These are phyloP conservation scores for Kandelia obovata DNA, from an alignment of 345 rosid species.

Conservation along the genomic window DNA sequence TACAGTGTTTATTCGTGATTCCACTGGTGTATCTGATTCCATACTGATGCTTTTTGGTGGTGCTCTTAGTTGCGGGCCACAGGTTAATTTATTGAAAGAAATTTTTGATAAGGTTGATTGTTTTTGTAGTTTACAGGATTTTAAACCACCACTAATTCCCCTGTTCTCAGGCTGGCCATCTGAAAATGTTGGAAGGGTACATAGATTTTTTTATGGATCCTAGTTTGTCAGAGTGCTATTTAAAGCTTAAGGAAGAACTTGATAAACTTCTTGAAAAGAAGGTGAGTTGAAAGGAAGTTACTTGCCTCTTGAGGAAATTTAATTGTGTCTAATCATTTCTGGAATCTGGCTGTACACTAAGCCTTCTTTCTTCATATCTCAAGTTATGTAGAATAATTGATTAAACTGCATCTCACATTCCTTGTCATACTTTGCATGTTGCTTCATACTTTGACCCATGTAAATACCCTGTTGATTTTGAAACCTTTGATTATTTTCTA, in stretches of 20 bases:
- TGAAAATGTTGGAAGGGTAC: conserved; percentile 91
- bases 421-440: too few species aligned
- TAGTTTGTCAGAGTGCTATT: conserved; percentile 75
- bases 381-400: too few species aligned
- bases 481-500: too few species aligned
- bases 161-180: conserved; percentile 69
- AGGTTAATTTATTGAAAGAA: conserved; percentile 41
- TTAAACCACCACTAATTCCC: conserved; percentile 3
- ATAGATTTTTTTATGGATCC: conserved; percentile 93
- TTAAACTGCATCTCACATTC: too few species aligned
- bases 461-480: too few species aligned
- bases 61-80: conserved; percentile 55
- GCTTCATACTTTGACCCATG: too few species aligned
- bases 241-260: conserved; percentile 82
- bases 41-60: conserved; percentile 88
- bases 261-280: conserved; percentile 66
- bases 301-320: background rate
- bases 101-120: background rate
- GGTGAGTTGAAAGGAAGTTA: conserved; percentile 31
- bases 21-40: conserved; percentile 97
- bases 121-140: conserved; percentile 1
- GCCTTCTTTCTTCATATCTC: background rate
- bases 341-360: background rate
- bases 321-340: background rate
- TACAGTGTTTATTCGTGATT: conserved; percentile 86